Evolutionary conservation across 2,329 filamentous ascomycete genomes (phyloP), one percentile per base, ranked within the genome.

Genomic region (Seiridium unicorne): DNA sequence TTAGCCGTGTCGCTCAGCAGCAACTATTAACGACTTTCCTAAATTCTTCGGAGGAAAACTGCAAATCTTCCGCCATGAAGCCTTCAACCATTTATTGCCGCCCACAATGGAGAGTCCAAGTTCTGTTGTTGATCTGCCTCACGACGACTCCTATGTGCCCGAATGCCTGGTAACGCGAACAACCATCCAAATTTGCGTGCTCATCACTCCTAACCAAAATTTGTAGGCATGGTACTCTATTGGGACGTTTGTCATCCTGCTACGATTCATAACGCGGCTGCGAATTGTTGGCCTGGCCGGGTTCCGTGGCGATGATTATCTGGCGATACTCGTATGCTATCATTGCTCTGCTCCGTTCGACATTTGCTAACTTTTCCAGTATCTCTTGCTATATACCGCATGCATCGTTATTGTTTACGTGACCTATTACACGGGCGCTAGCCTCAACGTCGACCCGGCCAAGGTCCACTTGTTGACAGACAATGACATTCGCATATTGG

Each of bases 351-450:
- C 35, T n/a, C n/a, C 9, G 47, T 9, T 32, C 47, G 4, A 11
- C 34, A 35, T 13, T 4, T 51, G 5, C 18, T 51, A 55, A 60
- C 40, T 35, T 4, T 34, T 7, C 6, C 36, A 70, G 68, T 69
- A 64, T 18, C 58, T 70, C 26, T 34, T 51, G 4, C 35, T 71
- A 1, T 69, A 68, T 59, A 68, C 64, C 2, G 48, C 65, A 26
- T 65, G 68, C n/a, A 61, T 61, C 13, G 60, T 62, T 6, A 64
- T 68, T 38, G 66, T 66, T 4, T 63, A 68, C 34, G 44, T 67
- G 9, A 70, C 67, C 1, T 70, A 70, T 31, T 60, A 66, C 44
- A 67, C 66, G 1, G 69, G 68, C 1, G 63, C 55, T 0, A 67
- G 63, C 31, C 62, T 70, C 35, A 63, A 71, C 48, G 61, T 70